phyloP scores from a whole-genome alignment of 495 filamentous ascomycete genomes.

The Xylaria intraflava region DNA sequence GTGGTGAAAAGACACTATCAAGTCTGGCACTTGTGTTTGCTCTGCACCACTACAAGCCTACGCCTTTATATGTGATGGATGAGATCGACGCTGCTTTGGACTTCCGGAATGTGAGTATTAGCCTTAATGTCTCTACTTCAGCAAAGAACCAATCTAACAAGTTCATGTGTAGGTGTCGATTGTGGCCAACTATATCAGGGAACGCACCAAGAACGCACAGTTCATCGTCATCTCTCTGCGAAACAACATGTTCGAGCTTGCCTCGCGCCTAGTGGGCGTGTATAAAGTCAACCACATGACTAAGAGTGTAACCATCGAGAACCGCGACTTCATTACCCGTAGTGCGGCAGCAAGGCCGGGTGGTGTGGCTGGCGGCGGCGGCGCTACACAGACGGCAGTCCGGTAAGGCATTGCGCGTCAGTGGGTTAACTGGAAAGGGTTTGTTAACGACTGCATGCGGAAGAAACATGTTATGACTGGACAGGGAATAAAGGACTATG shows the following conservation, averaged over 20 bases:
- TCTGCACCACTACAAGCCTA: constrained; percentile 95
- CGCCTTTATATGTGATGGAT: constrained; percentile 98
- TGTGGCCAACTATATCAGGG: constrained; percentile 97
- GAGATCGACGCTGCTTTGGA: constrained; percentile 98
- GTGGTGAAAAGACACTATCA: constrained; percentile 95
- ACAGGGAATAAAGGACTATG: not conserved
- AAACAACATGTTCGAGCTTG: constrained; percentile 99
- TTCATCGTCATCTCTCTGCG: constrained; percentile 97
- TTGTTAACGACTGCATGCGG: not conserved
- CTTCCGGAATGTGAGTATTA: constrained; percentile 80
- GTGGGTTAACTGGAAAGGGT: not conserved
- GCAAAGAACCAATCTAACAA: constrained; percentile 8
- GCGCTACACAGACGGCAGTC: constrained; percentile 10
- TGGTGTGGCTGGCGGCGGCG: constrained; percentile 2
- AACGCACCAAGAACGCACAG: constrained; percentile 96
- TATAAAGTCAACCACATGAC: constrained; percentile 99
- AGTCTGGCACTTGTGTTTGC: constrained; percentile 94
- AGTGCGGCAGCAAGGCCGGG: constrained; percentile 12
- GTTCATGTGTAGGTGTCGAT: constrained; percentile 71
- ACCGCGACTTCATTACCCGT: constrained; percentile 65
- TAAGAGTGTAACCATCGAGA: constrained; percentile 94
- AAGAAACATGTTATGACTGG: not conserved
- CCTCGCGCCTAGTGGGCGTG: constrained; percentile 84
- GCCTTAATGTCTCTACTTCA: not conserved
- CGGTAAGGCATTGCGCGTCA: constrained; percentile 1